Base-by-base conservation (phyloP, 2,329 filamentous ascomycete genomes). In the Beauveria caledonica region DNA sequence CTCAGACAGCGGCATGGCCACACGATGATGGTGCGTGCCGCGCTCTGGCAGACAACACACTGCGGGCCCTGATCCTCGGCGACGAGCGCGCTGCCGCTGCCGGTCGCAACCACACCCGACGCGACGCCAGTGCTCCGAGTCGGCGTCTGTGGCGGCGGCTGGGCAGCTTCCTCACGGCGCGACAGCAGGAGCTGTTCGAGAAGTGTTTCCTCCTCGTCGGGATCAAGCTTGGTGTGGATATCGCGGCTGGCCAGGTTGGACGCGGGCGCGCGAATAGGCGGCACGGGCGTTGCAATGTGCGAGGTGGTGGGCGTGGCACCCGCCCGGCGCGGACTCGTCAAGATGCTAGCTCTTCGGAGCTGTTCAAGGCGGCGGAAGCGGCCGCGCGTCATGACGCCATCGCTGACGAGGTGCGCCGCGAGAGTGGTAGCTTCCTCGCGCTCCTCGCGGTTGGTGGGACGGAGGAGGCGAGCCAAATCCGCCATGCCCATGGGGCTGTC, bases 1-100 rank as follows among this genome's bases (percentile, higher is more conserved):
- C 90, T 93, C 61, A 99, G 80, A 71, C 94, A 99, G 2, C 94
- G 89, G 71, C 94, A 99, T 0, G 94, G 94, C 94, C 94, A 97
- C 2, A 96, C 88, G 59, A 99, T 89, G 63, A 97, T 89, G 8
- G 90, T 95, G 19, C 94, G 82, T 3, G 92, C 86, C n/a, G 84
- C 82, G 59, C 86, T 86, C 72, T 97, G 93, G 70, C 94, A 99
- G 5, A 99, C 90, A 1, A 97, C 94, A 68, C 94, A 99, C 66
- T 90, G 89, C 3, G 92, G 91, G 0, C 56, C 50, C 19, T 54
- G 36, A 3, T 62, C 56, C 4, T 60, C 61, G 56, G 19, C 45
- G 5, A n/a, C 53, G 40, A 17, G 17, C 6, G 23, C 39, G 36
- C 11, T 45, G 33, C 13, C 46, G n/a, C 19, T 90, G 84, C 33